Conservation (phyloP, 139 green algal genomes). For the Chlamydomonas sp. region DNA sequence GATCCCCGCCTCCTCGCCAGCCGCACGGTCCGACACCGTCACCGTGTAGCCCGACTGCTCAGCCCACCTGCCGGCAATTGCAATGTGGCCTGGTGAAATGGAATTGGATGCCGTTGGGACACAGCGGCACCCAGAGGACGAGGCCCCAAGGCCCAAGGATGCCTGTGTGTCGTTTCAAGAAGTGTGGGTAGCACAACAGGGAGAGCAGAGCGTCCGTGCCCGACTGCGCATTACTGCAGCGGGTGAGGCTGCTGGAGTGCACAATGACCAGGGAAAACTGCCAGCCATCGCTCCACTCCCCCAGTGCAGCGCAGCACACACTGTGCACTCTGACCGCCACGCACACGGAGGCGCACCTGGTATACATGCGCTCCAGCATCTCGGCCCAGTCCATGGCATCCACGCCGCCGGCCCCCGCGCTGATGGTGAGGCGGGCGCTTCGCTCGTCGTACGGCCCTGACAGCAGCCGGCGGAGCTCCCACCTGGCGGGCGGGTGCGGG, state of each 20-base stretch:
- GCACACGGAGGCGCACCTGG: conserved; percentile 62
- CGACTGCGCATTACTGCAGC: too few relatives aligned
- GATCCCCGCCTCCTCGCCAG: conserved; percentile 90
- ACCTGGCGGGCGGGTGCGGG: conserved; percentile 51
- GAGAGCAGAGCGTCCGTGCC: too few relatives aligned
- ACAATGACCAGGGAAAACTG: too few relatives aligned
- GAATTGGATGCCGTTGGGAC: too few relatives aligned
- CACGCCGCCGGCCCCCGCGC: conserved; percentile 82
- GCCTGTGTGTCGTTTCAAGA: too few relatives aligned
- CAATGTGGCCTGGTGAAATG: too few relatives aligned
- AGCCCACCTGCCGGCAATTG: conserved; percentile 70
- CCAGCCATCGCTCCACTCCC: too few relatives aligned
- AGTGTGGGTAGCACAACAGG: too few relatives aligned
- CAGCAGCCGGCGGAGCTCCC: conserved; percentile 76
- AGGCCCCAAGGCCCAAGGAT: too few relatives aligned
- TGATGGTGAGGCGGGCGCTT: conserved; percentile 57
- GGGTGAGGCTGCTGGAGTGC: too few relatives aligned
- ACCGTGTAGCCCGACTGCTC: conserved; percentile 57
- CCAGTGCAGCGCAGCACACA: background rate
- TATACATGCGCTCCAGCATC: conserved; percentile 96
- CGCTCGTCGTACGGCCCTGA: conserved; percentile 68
- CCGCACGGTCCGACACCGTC: conserved; percentile 54
- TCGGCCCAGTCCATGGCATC: conserved; percentile 95
- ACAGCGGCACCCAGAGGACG: too few relatives aligned
- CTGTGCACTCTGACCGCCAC: background rate